Evolutionary conservation across 148 eudicot species (phyloP).

Genomic region (Chenopodium berlandieri): DNA sequence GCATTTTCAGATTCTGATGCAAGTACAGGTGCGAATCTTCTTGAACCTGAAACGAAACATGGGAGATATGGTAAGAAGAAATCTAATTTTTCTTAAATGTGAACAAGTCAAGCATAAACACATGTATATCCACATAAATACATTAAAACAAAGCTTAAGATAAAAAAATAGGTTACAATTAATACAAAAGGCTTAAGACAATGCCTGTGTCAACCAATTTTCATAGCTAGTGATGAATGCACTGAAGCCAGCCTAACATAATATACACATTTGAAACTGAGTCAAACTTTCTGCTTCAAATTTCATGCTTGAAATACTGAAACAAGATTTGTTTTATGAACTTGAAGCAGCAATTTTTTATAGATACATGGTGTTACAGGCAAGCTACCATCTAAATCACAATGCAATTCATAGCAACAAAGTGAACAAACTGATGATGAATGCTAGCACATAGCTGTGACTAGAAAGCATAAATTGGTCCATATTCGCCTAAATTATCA

Average conservation of each 20-base stretch:
- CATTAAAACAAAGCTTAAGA: not conserved
- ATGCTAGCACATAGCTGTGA: not conserved
- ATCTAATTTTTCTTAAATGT: not conserved
- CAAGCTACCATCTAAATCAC: not conserved
- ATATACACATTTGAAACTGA: not conserved
- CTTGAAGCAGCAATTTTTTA: not conserved
- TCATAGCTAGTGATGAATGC: not conserved
- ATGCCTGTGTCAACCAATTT: not conserved
- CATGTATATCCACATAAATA: not conserved
- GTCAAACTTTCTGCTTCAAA: not conserved
- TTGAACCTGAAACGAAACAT: conserved; percentile 18
- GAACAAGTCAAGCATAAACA: not conserved
- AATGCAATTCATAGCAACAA: not conserved
- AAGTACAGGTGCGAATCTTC: not conserved
- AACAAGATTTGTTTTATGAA: not conserved
- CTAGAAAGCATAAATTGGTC: not conserved
- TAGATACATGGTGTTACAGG: not conserved
- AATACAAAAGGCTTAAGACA: not conserved
- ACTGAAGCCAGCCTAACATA: not conserved
- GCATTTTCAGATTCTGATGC: conserved; percentile 8
- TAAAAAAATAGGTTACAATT: no score
- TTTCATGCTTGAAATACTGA: not conserved
- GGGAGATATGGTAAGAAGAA: not conserved
- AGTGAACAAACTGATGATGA: not conserved
- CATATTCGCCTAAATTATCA: not conserved